phyloP scores from a whole-genome alignment of 352 stramenopile species.

The Plasmopara muralis region DNA sequence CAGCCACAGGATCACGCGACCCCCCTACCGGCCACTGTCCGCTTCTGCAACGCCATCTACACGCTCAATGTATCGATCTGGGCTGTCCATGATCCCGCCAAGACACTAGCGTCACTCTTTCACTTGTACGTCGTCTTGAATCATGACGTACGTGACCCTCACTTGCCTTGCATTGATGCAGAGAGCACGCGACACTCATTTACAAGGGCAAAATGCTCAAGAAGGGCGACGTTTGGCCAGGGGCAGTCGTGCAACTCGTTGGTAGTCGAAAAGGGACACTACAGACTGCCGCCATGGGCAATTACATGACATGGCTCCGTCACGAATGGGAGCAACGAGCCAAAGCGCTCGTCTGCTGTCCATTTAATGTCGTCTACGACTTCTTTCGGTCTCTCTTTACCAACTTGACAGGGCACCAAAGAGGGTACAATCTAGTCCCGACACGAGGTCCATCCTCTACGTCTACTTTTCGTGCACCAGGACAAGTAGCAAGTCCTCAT shows the following conservation, averaged over 20 bases:
- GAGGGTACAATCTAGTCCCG: constrained; percentile 41
- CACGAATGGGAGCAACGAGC: constrained; percentile 35
- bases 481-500: constrained; percentile 41
- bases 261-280: constrained; percentile 44
- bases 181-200: constrained; percentile 66
- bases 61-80: constrained; percentile 75
- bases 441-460: constrained; percentile 11
- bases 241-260: constrained; percentile 76
- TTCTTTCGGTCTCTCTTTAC: constrained; percentile 69
- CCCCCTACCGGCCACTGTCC: constrained; percentile 45
- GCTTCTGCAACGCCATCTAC: constrained; percentile 79
- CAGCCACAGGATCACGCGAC: constrained; percentile 4
- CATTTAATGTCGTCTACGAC: constrained; percentile 51
- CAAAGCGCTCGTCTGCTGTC: constrained; percentile 57
- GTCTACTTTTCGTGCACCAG: constrained; percentile 51
- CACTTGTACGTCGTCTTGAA: constrained; percentile 43
- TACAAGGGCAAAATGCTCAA: constrained; percentile 77
- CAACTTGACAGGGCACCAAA: constrained; percentile 25
- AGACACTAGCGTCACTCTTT: constrained; percentile 58
- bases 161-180: constrained; percentile 12
- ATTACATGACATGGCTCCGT: constrained; percentile 24
- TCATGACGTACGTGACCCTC: background rate
- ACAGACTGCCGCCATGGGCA: constrained; percentile 10
- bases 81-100: constrained; percentile 60
- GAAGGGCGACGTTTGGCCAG: constrained; percentile 76